Base-by-base conservation (phyloP, 2,329 filamentous ascomycete genomes). In the Pseudocercospora pini-densiflorae region DNA sequence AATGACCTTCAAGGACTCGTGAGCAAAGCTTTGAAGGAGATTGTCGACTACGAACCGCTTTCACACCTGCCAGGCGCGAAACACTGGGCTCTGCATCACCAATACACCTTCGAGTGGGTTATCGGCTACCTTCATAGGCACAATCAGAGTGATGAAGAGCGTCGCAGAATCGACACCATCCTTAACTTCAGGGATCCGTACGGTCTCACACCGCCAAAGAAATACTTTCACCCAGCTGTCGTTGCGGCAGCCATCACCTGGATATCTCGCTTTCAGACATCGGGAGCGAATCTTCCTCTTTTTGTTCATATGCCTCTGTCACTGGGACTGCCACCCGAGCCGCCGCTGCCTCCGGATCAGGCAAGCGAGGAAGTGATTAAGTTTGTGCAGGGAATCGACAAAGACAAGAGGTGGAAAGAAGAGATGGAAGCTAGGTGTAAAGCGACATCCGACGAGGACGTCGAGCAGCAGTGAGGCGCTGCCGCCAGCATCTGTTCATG, bases 61-160 rank as follows among this genome's bases (percentile, higher is more conserved):
- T 57, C 53, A 6, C 27, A 57, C 53, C 10, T 57, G 10, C 53
- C 53, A 19, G 8, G 31, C 23, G n/a, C 54, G 27, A 58, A 16
- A 21, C 5, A 49, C 3, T 58, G 54, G 54, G 54, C 54, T n/a
- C 19, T 58, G 16, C 54, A 58, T 36, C 54, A 58, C 33, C 54
- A 58, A 14, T 21, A 12, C 5, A 5, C 31, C 10, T 58, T 36
- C 54, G 33, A 58, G 6, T 3, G 31, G 3, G 29, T 58, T 8
- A 24, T 49, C n/a, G n/a, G 9, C 12, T 24, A 49, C 9, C 14
- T 49, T 21, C 45, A 23, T 10, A 7, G 6, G 36, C 36, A 40
- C 36, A 40, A 40, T n/a, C 36, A 40, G 36, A 40, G 36, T 40
- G 36, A 4, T 40, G 36, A 40, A 27, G 27, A 27, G 27, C 27